Evolutionary conservation across 1,139 yeast species (phyloP), one percentile per base, ranked within the genome.

Genomic region (Magnusiomyces magnusii): DNA sequence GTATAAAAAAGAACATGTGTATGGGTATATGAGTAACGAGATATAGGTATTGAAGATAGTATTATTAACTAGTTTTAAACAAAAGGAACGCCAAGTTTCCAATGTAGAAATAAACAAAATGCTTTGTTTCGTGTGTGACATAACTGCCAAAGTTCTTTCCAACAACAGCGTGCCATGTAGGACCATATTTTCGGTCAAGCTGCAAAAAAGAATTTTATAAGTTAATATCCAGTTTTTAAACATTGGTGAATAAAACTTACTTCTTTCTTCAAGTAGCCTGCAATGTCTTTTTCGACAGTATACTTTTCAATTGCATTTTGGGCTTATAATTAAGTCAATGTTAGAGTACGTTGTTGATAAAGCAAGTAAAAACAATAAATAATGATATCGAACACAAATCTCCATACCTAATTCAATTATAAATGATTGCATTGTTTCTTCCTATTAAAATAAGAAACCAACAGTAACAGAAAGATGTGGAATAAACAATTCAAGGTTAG

Each of bases 121-220:
- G 83, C 28, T 96, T 95, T 63, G 87, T 71, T 59, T 75, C 92
- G 70, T 95, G 99, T 23, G 98, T 89, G 28, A 95, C 97, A 70
- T 87, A 91, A 58, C 95, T 85, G 2, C 98, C 98, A 74, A 93
- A 93, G 68, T 87, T 87, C 72, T 85, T 84, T 36, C 99, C 99
- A 57, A 91, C 97, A 61, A 93, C 83, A 36, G 91, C 95, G 71
- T 93, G 98, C 99, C 99, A 93, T 27, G 96, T 84, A 53, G 87
- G 82, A 0, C 97, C 97, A 66, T 80, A 86, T 60, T 74, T 71
- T 51, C 76, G 74, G 69, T 86, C 92, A 65, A 85, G 71, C 65
- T 68, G 51, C 31, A 54, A 49, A 54, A 49, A n/a, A 44, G 21
- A 19, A 44, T 7, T 13, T 10, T 39, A 17, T 15, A 10, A 39